A percentile compares a stretch with the other conserved stretches of the same genome.
Evolutionary conservation across 108 stramenopile genomes (phyloP).

Genomic region (Nannochloropsis gaditana): DNA sequence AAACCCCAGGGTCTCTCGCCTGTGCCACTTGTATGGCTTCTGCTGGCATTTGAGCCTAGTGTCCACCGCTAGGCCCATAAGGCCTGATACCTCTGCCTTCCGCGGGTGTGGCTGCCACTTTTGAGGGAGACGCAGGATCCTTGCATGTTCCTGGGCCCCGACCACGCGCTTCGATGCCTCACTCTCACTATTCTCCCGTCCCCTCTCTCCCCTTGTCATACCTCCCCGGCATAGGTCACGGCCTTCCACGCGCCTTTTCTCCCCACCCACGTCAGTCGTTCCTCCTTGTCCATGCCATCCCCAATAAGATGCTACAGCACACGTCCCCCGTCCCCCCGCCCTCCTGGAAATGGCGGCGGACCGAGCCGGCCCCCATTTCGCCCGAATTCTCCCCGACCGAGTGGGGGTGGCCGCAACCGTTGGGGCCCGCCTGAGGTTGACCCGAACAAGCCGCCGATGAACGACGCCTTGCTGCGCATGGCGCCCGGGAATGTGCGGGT

Average conservation of each 20-base stretch:
- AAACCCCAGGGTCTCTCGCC: too few species aligned
- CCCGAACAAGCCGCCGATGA: slow-evolving; percentile 3
- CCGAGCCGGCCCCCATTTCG: not conserved
- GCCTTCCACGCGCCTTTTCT: slow-evolving; percentile 8
- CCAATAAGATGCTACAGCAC: slow-evolving; percentile 1
- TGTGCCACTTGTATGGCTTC: too few species aligned
- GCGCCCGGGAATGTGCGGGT: slow-evolving; percentile 60
- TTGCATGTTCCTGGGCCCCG: too few species aligned
- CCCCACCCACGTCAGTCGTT: not conserved
- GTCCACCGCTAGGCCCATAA: too few species aligned
- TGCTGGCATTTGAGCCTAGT: too few species aligned
- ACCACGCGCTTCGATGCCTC: too few species aligned
- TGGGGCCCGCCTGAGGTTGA: not conserved
- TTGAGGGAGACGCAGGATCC: too few species aligned
- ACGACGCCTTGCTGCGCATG: not conserved
- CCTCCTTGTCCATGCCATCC: not conserved
- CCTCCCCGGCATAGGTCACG: not conserved
- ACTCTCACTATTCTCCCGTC: not conserved
- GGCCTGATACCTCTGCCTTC: too few species aligned
- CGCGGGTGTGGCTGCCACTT: too few species aligned
- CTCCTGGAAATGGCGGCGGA: not conserved
- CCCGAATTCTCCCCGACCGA: not conserved
- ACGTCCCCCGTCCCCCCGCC: not conserved
- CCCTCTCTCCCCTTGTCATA: not conserved
- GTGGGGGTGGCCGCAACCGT: not conserved